These are phyloP conservation scores for Agrocybe praecox DNA, from an alignment of 768 basidiomycete species.

Conservation along the genomic window DNA sequence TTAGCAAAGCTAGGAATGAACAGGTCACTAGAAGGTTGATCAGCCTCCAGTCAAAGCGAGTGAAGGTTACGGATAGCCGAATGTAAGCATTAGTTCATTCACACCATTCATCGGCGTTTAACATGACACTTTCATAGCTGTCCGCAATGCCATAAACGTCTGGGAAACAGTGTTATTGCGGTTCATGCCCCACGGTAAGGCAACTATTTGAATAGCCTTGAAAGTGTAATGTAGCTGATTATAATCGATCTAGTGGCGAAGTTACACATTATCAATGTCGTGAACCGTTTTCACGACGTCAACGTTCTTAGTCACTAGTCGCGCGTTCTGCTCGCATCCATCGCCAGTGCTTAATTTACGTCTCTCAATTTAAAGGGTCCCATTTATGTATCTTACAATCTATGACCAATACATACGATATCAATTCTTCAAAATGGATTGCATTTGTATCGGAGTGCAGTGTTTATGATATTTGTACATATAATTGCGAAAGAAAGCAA, in stretches of 20 bases:
- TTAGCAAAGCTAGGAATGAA: slow-evolving; percentile 78
- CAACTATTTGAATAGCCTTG: background rate
- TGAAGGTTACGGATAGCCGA: slow-evolving; percentile 89
- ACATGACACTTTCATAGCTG: slow-evolving; percentile 54
- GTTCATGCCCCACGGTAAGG: slow-evolving; percentile 86
- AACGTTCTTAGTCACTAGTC: slow-evolving; percentile 29
- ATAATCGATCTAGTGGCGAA: slow-evolving; percentile 65
- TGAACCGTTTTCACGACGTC: slow-evolving; percentile 69
- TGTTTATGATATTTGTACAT: background rate
- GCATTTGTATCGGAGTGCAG: no score
- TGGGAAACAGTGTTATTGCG: slow-evolving; percentile 92
- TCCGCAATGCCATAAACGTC: slow-evolving; percentile 92
- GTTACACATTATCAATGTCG: slow-evolving; percentile 97
- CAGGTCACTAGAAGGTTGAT: slow-evolving; percentile 75
- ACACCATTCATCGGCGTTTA: slow-evolving; percentile 1
- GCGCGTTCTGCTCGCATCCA: background rate
- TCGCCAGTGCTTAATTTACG: slow-evolving; percentile 1
- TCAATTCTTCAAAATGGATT: background rate
- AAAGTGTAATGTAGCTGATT: background rate
- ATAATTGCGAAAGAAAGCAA: background rate
- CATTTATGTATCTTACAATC: no score
- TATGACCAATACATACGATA: no score
- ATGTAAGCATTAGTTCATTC: slow-evolving; percentile 62
- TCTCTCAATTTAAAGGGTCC: background rate
- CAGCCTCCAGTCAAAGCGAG: slow-evolving; percentile 75